Conservation (phyloP, 2,329 filamentous ascomycete species). For the Microsporum ferrugineum region DNA sequence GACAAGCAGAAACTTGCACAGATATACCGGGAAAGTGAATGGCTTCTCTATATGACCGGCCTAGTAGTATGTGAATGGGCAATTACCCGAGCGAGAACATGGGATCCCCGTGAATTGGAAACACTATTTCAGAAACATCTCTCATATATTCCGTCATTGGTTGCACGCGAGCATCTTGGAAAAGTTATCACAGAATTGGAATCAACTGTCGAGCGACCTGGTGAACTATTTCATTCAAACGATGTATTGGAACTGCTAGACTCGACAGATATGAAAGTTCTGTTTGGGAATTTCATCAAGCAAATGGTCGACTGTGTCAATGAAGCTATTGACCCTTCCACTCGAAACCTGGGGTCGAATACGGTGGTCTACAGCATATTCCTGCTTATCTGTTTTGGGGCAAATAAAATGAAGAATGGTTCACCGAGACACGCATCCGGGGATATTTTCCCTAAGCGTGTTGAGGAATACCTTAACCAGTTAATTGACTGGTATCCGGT, state of each 20-base stretch:
- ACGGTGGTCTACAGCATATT: conserved; percentile 25
- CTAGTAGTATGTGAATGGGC: conserved; percentile 31
- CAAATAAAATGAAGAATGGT: background rate
- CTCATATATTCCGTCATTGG: conserved; percentile 20
- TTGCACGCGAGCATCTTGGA: conserved; percentile 14
- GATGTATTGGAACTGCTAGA: conserved; percentile 24
- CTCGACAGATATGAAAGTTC: conserved; percentile 19
- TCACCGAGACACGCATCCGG: background rate
- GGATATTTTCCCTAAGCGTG: background rate
- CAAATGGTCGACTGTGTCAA: conserved; percentile 16
- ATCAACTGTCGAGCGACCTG: conserved; percentile 25
- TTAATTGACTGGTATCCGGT: background rate
- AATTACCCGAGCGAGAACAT: conserved; percentile 25
- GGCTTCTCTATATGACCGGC: conserved; percentile 30
- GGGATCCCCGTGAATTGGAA: conserved; percentile 21
- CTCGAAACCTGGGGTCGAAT: conserved; percentile 11
- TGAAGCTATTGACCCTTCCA: conserved; percentile 14
- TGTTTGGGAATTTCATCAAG: conserved; percentile 18
- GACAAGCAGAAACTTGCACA: conserved; percentile 33
- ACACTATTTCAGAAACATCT: conserved; percentile 22
- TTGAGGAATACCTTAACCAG: background rate
- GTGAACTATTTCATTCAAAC: conserved; percentile 27
- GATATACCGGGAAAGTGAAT: conserved; percentile 33
- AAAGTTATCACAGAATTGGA: conserved; percentile 24
- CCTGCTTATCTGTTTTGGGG: conserved; percentile 24